phyloP scores from a whole-genome alignment of 257 asterid species.

The Avicennia marina region DNA sequence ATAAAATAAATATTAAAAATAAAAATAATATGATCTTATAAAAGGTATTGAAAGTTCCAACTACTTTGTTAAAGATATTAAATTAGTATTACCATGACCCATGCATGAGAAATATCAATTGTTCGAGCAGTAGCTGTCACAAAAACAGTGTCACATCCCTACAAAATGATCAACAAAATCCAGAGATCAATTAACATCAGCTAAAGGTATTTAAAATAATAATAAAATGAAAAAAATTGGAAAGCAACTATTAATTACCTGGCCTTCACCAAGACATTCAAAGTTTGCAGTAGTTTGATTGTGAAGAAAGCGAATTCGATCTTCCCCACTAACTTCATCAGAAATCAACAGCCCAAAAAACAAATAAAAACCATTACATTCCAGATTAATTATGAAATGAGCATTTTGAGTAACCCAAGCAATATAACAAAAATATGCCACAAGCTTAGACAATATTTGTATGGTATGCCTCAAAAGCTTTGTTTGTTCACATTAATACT shows the following conservation, averaged over 20 bases:
- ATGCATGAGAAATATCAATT: conserved; percentile 82
- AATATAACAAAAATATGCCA: neutral
- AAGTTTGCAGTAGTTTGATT: conserved; percentile 96
- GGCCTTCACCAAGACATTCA: conserved; percentile 79
- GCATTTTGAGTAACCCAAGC: neutral
- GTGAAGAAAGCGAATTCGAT: conserved; percentile 88
- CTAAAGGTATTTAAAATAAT: neutral
- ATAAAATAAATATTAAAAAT: neutral
- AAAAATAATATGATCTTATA: neutral
- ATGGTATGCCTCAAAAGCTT: neutral
- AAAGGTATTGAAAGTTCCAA: conserved; percentile 14
- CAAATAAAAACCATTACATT: conserved; percentile 9
- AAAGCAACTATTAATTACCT: conserved; percentile 48
- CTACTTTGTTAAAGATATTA: conserved; percentile 9
- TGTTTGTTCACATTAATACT: neutral
- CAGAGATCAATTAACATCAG: conserved; percentile 2
- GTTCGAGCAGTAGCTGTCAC: conserved; percentile 98
- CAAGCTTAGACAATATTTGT: neutral
- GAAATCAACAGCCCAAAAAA: conserved; percentile 25
- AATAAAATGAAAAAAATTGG: neutral
- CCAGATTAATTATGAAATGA: neutral
- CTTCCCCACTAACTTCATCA: conserved; percentile 85
- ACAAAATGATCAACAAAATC: conserved; percentile 18
- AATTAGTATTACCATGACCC: conserved; percentile 74
- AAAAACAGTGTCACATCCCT: conserved; percentile 96